phyloP scores from a whole-genome alignment of 768 basidiomycete species.

The Lentinula lateritia region DNA sequence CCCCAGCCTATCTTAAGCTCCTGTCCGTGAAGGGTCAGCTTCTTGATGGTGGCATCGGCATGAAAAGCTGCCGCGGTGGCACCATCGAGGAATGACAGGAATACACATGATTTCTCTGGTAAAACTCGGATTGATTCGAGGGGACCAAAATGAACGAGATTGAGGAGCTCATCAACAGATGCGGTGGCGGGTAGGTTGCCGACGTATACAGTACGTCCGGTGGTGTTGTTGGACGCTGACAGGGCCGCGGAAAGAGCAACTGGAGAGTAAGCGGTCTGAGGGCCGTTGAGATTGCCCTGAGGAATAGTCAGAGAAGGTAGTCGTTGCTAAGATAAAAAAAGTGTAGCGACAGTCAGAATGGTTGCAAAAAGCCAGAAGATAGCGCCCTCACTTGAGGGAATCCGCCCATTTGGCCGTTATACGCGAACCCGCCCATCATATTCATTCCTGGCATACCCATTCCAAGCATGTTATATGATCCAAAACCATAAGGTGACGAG shows the following conservation, averaged over 20 bases:
- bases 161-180: constrained; percentile 95
- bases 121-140: constrained; percentile 92
- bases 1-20: constrained; percentile 99
- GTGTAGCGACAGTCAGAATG: neutral
- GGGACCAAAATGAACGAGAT: constrained; percentile 96
- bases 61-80: constrained; percentile 94
- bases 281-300: constrained; percentile 49
- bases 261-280: constrained; percentile 59
- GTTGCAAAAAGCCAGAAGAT: neutral
- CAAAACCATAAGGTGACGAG: constrained; percentile 49
- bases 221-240: constrained; percentile 57
- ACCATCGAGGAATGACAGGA: constrained; percentile 95
- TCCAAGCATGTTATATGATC: constrained; percentile 71
- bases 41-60: constrained; percentile 94
- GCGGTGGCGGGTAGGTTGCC: constrained; percentile 94
- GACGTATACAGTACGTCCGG: constrained; percentile 92
- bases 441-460: constrained; percentile 76
- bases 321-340: constrained; percentile 35
- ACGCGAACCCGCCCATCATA: constrained; percentile 69
- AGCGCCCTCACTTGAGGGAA: constrained; percentile 51
- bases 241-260: constrained; percentile 72
- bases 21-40: constrained; percentile 86
- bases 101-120: constrained; percentile 96
- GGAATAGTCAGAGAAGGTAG: constrained; percentile 59
- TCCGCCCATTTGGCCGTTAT: constrained; percentile 63